Base-by-base conservation (phyloP, 805 yeast genomes). In the Candida takata region DNA sequence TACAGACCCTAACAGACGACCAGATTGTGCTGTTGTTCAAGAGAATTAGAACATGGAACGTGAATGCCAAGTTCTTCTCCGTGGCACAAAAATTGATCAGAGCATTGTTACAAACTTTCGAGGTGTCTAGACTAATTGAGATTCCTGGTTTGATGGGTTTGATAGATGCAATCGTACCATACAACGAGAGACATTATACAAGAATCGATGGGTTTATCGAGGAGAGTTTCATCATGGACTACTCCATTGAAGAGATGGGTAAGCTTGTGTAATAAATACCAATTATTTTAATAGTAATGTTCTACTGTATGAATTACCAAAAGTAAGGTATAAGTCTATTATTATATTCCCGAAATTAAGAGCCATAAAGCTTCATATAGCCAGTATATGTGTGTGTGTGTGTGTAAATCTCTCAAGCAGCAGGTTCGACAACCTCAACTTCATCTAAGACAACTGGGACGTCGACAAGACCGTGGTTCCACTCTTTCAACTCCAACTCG, bases 1-100 rank as follows among this genome's bases (percentile, higher is more conserved):
- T 92, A 28, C 63, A 70, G 5, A 56, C 59, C 10, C 67, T 92
- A 37, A 71, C 65, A 18, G 64, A 72, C 24, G 81, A 76, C 2
- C 84, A 82, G 50, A 58, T 88, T 17, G 48, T 70, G 28, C 54
- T 65, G 10, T 57, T 92, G 17, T 71, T 92, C 57, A 74, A 74
- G 51, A 78, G 95, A 50, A 68, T 88, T 15, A 74, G 97, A 49
- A 95, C 86, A 54, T 92, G 99, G 99, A 92, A 92, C 57, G 80
- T 94, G 30, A 90, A 86, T 57, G 82, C 84, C 35, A 76, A 77
- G 51, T 78, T 85, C 25, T 84, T 84, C 52, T 76, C 72, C 34
- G 72, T 85, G 37, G 84, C 95, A 10, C 98, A 90, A 60, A 77
- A 76, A 39, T 61, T 87, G 28, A 67, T 90, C 35, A 69, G 74